A percentile compares a stretch with the other conserved stretches of the same genome.
Conservation (phyloP, 208 protist species). For the Acanthamoeba lenticulata region DNA sequence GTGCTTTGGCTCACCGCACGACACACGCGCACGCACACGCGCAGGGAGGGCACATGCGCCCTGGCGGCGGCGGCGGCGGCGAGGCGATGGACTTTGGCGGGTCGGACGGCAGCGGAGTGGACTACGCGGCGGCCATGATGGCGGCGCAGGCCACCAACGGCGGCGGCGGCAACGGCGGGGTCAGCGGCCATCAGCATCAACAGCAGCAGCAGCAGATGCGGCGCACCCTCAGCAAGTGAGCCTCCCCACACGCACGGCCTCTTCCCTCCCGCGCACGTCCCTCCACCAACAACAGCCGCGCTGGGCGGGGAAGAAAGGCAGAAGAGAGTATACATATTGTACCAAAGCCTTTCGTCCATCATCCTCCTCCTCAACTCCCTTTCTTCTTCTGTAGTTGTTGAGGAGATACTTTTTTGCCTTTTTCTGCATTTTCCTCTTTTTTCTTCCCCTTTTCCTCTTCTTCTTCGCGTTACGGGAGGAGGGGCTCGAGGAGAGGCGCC, state of each 20-base stretch:
- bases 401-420: not conserved
- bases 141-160: not conserved
- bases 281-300: no score
- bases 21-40: not conserved
- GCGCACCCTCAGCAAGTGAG: slow-evolving; percentile 38
- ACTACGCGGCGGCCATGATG: not conserved
- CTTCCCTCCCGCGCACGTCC: not conserved
- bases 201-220: not conserved
- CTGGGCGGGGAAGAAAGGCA: no score
- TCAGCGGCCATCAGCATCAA: not conserved
- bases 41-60: not conserved
- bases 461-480: not conserved
- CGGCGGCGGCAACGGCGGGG: not conserved
- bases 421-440: not conserved
- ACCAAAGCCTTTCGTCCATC: not conserved
- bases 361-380: no score
- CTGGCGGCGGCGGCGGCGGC: not conserved
- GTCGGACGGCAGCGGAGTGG: not conserved
- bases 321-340: slow-evolving; percentile 1
- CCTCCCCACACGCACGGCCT: not conserved
- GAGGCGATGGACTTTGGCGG: not conserved
- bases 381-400: no score
- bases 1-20: not conserved
- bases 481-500: not conserved
- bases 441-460: not conserved